phyloP scores from a whole-genome alignment of 2,329 filamentous ascomycete species.

The Sclerotinia nivalis region DNA sequence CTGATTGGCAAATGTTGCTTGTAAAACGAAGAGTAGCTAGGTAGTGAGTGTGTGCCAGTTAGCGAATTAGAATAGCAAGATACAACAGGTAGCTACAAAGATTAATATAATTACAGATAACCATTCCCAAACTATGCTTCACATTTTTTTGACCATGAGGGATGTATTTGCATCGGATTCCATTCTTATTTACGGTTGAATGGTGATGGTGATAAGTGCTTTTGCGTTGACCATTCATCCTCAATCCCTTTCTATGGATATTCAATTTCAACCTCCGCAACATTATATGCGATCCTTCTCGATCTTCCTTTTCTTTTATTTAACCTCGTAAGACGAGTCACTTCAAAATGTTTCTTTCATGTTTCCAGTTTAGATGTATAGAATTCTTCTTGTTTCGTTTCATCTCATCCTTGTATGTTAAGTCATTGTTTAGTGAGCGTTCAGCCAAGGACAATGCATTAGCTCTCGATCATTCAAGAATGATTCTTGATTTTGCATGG shows the following conservation, averaged over 20 bases:
- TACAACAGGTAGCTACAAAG: constrained; percentile 1
- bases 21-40: neutral
- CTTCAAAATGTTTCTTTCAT: neutral
- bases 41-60: neutral
- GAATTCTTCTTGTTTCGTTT: constrained; percentile 10
- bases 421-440: neutral
- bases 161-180: neutral
- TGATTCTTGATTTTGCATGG: constrained; percentile 2
- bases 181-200: neutral
- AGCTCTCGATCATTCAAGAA: constrained; percentile 7
- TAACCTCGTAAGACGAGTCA: neutral
- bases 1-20: neutral
- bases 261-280: neutral
- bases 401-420: neutral
- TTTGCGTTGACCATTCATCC: neutral
- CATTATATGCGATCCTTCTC: neutral
- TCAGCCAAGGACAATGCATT: constrained; percentile 5
- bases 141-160: neutral
- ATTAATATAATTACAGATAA: constrained; percentile 12
- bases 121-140: neutral
- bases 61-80: neutral
- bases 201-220: neutral
- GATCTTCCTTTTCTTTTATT: neutral
- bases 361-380: neutral
- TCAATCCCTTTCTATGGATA: neutral